These are phyloP conservation scores for Plasmopara muralis DNA, from an alignment of 352 stramenopile species.

Conservation along the genomic window DNA sequence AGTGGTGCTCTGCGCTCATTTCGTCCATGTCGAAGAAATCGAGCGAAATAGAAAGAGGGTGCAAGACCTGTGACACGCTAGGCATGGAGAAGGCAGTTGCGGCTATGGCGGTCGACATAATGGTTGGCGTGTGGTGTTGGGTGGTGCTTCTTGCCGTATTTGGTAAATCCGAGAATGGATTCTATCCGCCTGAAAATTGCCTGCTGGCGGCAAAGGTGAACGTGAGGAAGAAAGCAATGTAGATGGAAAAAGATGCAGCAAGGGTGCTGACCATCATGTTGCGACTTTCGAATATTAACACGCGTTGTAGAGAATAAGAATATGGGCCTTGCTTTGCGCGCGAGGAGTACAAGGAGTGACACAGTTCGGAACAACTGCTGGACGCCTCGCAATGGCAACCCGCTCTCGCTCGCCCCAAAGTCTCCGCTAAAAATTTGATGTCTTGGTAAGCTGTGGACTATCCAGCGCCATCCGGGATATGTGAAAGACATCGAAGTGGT, in stretches of 20 bases:
- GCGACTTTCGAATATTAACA: conserved; percentile 25
- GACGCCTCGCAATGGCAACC: conserved; percentile 10
- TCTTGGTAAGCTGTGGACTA: neutral
- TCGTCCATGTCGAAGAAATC: conserved; percentile 29
- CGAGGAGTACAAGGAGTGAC: conserved; percentile 16
- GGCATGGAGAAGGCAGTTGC: conserved; percentile 19
- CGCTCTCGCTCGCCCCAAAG: conserved; percentile 18
- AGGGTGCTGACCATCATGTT: conserved; percentile 13
- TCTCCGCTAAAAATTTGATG: conserved; percentile 9
- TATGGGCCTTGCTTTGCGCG: conserved; percentile 9
- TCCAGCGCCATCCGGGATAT: too few species aligned
- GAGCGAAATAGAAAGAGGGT: conserved; percentile 31
- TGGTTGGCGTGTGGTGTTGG: conserved; percentile 13
- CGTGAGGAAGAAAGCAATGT: conserved; percentile 3
- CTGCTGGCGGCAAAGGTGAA: conserved; percentile 4
- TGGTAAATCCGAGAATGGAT: conserved; percentile 29
- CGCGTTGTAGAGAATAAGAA: conserved; percentile 25
- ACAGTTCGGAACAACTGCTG: conserved; percentile 13
- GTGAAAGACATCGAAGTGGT: too few species aligned
- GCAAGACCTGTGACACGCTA: conserved; percentile 18
- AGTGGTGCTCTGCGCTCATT: conserved; percentile 20
- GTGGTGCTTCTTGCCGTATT: conserved; percentile 13
- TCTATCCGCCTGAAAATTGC: conserved; percentile 7
- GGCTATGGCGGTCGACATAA: conserved; percentile 24
- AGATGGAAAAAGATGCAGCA: conserved; percentile 14